Evolutionary conservation across 2,329 filamentous ascomycete genomes (phyloP).

Genomic region (Ceratocystis papillata): DNA sequence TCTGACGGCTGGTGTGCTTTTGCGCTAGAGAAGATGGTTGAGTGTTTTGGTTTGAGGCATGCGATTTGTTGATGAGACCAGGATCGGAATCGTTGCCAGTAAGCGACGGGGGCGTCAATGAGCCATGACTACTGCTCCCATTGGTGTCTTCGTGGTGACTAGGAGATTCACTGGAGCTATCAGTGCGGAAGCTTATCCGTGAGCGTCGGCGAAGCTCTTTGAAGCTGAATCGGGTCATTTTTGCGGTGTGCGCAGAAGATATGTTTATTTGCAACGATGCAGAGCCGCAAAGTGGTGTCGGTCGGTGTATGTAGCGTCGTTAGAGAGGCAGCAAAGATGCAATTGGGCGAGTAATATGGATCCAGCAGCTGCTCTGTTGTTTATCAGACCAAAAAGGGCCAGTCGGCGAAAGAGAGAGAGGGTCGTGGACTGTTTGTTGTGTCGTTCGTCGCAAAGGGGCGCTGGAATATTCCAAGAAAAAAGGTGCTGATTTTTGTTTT

Average conservation of each 20-base stretch:
- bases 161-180: conserved; percentile 50
- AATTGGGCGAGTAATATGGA: not conserved
- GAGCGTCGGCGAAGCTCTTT: conserved; percentile 68
- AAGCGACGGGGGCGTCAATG: conserved; percentile 64
- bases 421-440: not conserved
- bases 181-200: conserved; percentile 59
- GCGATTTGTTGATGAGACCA: conserved; percentile 34
- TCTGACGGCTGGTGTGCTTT: conserved; percentile 38
- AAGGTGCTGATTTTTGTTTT: not conserved
- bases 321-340: not conserved
- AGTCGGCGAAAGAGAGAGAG: not conserved
- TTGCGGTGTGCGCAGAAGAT: not conserved
- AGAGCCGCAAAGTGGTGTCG: not conserved
- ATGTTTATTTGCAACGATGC: not conserved
- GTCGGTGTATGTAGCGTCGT: not conserved
- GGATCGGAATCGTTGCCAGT: conserved; percentile 52
- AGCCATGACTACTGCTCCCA: conserved; percentile 46
- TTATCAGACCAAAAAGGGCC: not conserved
- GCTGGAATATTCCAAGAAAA: not conserved
- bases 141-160: conserved; percentile 46
- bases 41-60: not conserved
- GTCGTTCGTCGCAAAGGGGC: not conserved
- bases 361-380: not conserved
- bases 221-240: conserved; percentile 32
- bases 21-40: conserved; percentile 11